Percentiles rank a stretch among this genome's conserved stretches.
phyloP scores from a whole-genome alignment of 176 grass and related monocot species.

The Raddia distichophylla region DNA sequence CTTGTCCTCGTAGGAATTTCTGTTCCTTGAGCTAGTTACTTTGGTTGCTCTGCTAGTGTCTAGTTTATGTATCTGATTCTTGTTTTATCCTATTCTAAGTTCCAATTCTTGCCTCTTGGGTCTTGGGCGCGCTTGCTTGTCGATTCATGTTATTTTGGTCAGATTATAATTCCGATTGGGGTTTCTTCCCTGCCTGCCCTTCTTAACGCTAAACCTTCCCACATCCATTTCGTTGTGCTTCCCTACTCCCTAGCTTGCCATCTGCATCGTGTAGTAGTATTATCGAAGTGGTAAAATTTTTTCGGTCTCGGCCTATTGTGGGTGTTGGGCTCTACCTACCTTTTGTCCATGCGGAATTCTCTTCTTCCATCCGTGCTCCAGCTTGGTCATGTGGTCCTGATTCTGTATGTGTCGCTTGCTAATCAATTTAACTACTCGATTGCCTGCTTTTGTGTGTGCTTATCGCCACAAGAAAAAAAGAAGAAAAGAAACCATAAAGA shows the following conservation, averaged over 20 bases:
- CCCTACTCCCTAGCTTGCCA: neutral
- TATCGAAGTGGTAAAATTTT: conserved; percentile 22
- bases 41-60: neutral
- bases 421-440: conserved; percentile 40
- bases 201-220: neutral
- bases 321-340: conserved; percentile 43
- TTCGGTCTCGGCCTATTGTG: conserved; percentile 9
- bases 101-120: neutral
- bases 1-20: conserved; percentile 17
- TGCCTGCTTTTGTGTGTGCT: conserved; percentile 45
- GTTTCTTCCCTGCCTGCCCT: conserved; percentile 10
- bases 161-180: neutral
- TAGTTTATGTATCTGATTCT: conserved; percentile 1
- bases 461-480: conserved; percentile 30
- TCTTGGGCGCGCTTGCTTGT: neutral
- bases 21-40: neutral
- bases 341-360: conserved; percentile 35
- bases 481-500: conserved; percentile 42
- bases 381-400: conserved; percentile 37
- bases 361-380: conserved; percentile 13
- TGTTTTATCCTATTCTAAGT: conserved; percentile 1
- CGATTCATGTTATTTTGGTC: conserved; percentile 4
- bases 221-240: neutral
- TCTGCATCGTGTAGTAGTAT: conserved; percentile 35
- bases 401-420: conserved; percentile 33